Conservation (phyloP, 768 basidiomycete species). For the Royoungia palumana region DNA sequence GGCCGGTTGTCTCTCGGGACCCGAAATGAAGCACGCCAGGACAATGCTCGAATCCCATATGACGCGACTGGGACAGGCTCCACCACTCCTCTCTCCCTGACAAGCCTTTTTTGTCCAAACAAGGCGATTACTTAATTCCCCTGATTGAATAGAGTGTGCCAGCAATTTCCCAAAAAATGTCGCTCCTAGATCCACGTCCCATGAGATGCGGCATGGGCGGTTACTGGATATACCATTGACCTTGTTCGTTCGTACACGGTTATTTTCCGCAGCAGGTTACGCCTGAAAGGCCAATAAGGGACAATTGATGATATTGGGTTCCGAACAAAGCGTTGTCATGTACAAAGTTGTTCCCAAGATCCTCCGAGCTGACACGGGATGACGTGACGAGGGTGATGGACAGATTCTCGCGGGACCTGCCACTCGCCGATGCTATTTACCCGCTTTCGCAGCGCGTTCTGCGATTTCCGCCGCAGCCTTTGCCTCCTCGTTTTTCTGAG, state of each 20-base stretch:
- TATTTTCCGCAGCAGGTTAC: not conserved
- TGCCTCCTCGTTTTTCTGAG: conserved; percentile 56
- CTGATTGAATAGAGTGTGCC: conserved; percentile 13
- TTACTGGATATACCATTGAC: conserved; percentile 11
- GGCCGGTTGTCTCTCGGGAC: not conserved
- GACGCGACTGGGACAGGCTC: too few relatives aligned
- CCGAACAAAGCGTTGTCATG: conserved; percentile 7
- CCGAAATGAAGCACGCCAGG: conserved; percentile 5
- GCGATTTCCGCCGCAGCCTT: conserved; percentile 33
- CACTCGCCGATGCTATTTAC: conserved; percentile 37
- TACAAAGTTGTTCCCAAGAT: conserved; percentile 13
- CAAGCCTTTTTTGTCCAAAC: too few relatives aligned
- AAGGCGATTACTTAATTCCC: not conserved
- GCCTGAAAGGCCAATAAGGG: not conserved
- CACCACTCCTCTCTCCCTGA: too few relatives aligned
- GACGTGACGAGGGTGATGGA: conserved; percentile 3
- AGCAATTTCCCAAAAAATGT: not conserved
- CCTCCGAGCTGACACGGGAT: conserved; percentile 2
- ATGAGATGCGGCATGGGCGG: conserved; percentile 21
- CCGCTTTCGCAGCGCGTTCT: conserved; percentile 10
- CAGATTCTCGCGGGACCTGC: conserved; percentile 18
- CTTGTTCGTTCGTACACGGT: not conserved
- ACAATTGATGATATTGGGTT: conserved; percentile 17
- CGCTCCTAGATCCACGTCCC: conserved; percentile 19
- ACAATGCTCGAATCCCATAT: too few relatives aligned